These are phyloP conservation scores for Lagenidium giganteum DNA, from an alignment of 352 stramenopile species.

Conservation along the genomic window DNA sequence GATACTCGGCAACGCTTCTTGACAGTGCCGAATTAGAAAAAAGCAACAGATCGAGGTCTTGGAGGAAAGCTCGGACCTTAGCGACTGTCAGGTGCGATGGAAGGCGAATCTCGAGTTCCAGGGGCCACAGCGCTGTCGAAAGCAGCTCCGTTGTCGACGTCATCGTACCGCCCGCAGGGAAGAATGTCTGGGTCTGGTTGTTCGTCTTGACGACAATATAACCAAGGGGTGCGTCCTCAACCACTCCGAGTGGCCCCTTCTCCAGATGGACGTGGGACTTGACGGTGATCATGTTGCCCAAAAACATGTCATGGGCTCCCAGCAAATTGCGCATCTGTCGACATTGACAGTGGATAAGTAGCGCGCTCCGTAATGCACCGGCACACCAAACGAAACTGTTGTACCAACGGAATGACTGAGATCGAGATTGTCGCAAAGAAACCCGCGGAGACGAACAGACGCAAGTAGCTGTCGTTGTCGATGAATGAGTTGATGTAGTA, in stretches of 20 bases:
- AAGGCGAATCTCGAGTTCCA: conserved; percentile 43
- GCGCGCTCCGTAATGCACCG: neutral
- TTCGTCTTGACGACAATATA: conserved; percentile 60
- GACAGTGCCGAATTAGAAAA: conserved; percentile 21
- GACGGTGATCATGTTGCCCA: conserved; percentile 64
- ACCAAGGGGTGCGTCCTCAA: conserved; percentile 54
- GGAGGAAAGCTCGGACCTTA: conserved; percentile 48
- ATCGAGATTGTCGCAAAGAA: conserved; percentile 68
- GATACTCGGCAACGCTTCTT: conserved; percentile 4
- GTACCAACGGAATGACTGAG: conserved; percentile 48
- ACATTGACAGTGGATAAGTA: neutral
- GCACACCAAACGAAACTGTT: neutral
- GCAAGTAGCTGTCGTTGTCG: conserved; percentile 40
- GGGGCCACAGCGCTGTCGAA: conserved; percentile 44
- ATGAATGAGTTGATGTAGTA: conserved; percentile 59
- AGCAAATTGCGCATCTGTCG: conserved; percentile 60
- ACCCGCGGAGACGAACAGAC: conserved; percentile 52
- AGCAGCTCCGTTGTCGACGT: conserved; percentile 47
- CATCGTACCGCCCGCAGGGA: conserved; percentile 52
- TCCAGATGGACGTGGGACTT: conserved; percentile 42
- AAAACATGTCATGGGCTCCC: conserved; percentile 73
- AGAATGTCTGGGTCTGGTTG: conserved; percentile 55
- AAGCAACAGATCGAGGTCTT: conserved; percentile 57
- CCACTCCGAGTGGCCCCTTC: conserved; percentile 31
- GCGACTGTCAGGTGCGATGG: conserved; percentile 22